Conservation (phyloP, 441 rosid genomes). For the Erodium trifolium region DNA sequence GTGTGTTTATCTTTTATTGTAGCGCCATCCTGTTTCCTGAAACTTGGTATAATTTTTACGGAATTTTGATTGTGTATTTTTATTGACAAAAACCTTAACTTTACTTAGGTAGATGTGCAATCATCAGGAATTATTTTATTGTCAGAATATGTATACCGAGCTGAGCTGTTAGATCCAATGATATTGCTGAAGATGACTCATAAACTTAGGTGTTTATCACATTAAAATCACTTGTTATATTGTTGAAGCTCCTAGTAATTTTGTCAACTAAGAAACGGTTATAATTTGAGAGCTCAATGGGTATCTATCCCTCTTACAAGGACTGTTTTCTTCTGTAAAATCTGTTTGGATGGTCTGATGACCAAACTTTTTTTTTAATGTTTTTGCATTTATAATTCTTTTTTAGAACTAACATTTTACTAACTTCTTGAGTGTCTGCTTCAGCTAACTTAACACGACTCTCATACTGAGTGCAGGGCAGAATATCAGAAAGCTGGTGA, state of each 20-base stretch:
- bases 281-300: too few relatives aligned
- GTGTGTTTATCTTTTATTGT: not conserved
- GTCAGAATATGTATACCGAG: not conserved
- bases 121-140: too few relatives aligned
- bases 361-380: too few relatives aligned
- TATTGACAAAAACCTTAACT: not conserved
- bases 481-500: conserved; percentile 83
- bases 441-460: too few relatives aligned
- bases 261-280: not conserved
- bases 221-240: too few relatives aligned
- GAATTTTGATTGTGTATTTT: not conserved
- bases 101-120: too few relatives aligned
- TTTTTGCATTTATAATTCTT: too few relatives aligned
- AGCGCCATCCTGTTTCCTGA: not conserved
- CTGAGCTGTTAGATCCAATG: not conserved
- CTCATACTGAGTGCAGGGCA: conserved; percentile 43
- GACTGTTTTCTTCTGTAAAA: too few relatives aligned
- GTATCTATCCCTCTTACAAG: too few relatives aligned
- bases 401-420: too few relatives aligned
- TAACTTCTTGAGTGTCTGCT: too few relatives aligned
- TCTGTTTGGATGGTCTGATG: too few relatives aligned
- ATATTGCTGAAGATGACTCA: not conserved
- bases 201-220: not conserved
- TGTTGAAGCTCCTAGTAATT: not conserved
- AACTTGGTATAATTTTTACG: not conserved